phyloP scores from a whole-genome alignment of 2,329 filamentous ascomycete genomes.

The Claviceps cyperi region DNA sequence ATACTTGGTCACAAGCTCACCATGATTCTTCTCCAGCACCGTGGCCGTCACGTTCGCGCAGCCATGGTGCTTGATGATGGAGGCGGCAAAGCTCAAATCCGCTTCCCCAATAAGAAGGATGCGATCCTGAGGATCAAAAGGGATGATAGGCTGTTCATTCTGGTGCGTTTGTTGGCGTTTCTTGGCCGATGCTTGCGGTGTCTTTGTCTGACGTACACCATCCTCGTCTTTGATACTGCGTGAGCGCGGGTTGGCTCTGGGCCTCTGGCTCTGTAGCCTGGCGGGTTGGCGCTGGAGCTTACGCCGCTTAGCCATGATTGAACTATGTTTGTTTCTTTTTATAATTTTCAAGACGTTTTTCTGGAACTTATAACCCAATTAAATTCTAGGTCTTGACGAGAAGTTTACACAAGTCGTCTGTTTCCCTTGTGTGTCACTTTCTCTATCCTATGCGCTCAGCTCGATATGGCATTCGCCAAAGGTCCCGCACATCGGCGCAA shows the following conservation, averaged over 20 bases:
- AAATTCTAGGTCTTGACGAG: too few species aligned
- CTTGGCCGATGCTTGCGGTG: constrained; percentile 2
- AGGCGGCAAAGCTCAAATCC: constrained; percentile 64
- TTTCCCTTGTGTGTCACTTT: neutral
- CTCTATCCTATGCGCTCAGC: neutral
- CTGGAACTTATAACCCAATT: too few species aligned
- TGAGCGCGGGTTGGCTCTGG: constrained; percentile 6
- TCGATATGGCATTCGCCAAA: neutral
- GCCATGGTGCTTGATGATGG: constrained; percentile 49
- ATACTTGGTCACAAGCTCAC: constrained; percentile 55
- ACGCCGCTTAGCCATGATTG: constrained; percentile 9
- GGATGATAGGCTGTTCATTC: constrained; percentile 37
- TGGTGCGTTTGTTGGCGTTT: constrained; percentile 11
- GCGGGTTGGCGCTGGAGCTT: constrained; percentile 6
- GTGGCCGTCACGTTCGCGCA: constrained; percentile 56
- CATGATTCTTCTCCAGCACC: constrained; percentile 43
- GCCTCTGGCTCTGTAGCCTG: constrained; percentile 8
- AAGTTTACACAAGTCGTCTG: neutral
- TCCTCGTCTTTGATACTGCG: neutral
- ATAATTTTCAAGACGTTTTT: neutral
- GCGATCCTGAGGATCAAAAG: constrained; percentile 49
- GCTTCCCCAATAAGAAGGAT: constrained; percentile 70
- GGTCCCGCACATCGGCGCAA: too few species aligned
- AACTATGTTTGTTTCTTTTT: neutral
- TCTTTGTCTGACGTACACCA: constrained; percentile 5